A percentile compares a stretch with the other conserved stretches of the same genome.
These are phyloP conservation scores for Aspergillus ellipticus DNA, from an alignment of 495 filamentous ascomycete species.

Conservation along the genomic window DNA sequence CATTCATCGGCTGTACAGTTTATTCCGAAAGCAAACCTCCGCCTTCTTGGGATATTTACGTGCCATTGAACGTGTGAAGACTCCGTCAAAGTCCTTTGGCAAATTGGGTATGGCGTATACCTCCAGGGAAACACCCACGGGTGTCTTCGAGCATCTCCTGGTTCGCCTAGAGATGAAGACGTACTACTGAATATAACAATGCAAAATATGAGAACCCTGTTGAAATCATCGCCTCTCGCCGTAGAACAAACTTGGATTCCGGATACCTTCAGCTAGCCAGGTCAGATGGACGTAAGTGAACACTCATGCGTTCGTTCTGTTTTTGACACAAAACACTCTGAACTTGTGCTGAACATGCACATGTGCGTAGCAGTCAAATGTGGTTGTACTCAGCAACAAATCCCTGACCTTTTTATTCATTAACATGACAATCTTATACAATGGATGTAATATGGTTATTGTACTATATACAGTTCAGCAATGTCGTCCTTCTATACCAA, in stretches of 20 bases:
- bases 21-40: slow-evolving; percentile 63
- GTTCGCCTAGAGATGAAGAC: slow-evolving; percentile 47
- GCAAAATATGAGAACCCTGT: neutral
- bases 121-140: slow-evolving; percentile 30
- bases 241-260: neutral
- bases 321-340: neutral
- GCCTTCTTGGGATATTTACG: slow-evolving; percentile 53
- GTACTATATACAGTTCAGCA: neutral
- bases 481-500: neutral
- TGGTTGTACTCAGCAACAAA: neutral
- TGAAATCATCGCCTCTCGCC: neutral
- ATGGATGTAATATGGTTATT: neutral
- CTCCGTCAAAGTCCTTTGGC: slow-evolving; percentile 29
- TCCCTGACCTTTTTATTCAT: neutral
- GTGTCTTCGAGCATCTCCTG: slow-evolving; percentile 48
- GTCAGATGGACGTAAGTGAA: neutral
- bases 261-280: neutral
- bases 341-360: neutral
- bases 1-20: slow-evolving; percentile 52
- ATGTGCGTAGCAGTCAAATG: neutral
- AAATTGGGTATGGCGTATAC: slow-evolving; percentile 25
- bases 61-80: slow-evolving; percentile 46
- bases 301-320: neutral
- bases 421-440: neutral
- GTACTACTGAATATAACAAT: slow-evolving; percentile 35